Evolutionary conservation across 2,329 filamentous ascomycete genomes (phyloP), one percentile per base, ranked within the genome.

Genomic region (Colletotrichum acutatum): DNA sequence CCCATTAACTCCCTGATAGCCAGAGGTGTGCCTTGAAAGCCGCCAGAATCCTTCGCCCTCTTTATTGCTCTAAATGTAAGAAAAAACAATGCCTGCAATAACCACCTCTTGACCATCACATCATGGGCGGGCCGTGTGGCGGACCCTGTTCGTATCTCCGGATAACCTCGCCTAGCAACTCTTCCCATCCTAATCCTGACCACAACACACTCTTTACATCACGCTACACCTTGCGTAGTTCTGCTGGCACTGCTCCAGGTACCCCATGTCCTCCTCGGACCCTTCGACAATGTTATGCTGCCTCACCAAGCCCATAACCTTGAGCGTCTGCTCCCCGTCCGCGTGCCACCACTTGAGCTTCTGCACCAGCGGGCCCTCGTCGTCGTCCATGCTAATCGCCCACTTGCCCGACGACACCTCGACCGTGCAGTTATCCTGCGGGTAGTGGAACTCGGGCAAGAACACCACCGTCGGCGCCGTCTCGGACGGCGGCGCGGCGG

Each of bases 401-500:
- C 95, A 99, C 80, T 96, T 97, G 7, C 97, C 97, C 0, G 93
- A 94, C 63, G 90, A 94, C 32, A 95, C 93, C 66, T 93, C 89
- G 4, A 99, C 91, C 0, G 87, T 88, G 52, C 91, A 93, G 57
- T 90, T 86, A 60, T 92, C 90, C 66, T 91, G 90, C 1, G 96
- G 95, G 80, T 97, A 99, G 83, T 99, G 97, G 79, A 94, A 98
- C 69, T 95, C 94, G 0, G 97, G 97, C 2, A 99, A 86, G 81
- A 94, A 97, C 9, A 98, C 87, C 57, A 95, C 89, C 0, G 96
- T 98, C 0, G 95, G 95, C 1, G 86, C 84, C 0, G 92, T 89
- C 52, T 94, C 88, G 3, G 85, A 80, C 4, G 89, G 90, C 0
- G 75, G 56, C 2, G 79, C 77, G 3, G 91, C 91, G 1, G 90